Evolutionary conservation across 106 monocot species (phyloP).

Genomic region (Ottelia alismoides): DNA sequence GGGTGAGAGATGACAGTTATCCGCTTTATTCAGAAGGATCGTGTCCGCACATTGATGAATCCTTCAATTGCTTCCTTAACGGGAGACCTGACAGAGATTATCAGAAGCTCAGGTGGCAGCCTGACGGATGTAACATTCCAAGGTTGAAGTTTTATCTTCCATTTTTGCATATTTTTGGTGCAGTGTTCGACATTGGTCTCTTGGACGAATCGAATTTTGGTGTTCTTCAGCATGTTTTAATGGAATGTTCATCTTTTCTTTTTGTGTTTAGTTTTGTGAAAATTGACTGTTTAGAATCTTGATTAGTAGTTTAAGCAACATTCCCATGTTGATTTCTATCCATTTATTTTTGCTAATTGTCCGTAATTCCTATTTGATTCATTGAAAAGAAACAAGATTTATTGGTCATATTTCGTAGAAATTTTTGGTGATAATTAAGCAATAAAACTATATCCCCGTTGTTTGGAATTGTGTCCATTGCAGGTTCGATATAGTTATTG

Average conservation of each 20-base stretch:
- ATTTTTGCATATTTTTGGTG: neutral
- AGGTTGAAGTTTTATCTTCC: constrained; percentile 10
- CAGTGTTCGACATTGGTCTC: neutral
- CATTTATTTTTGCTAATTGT: neutral
- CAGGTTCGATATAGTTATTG: no score
- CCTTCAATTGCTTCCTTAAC: constrained; percentile 33
- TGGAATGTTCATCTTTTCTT: no score
- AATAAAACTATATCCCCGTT: no score
- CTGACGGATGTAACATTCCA: constrained; percentile 22
- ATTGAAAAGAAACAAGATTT: no score
- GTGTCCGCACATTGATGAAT: constrained; percentile 35
- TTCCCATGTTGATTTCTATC: neutral
- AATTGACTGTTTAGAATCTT: neutral
- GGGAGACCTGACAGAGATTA: constrained; percentile 32
- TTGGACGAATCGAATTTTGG: neutral
- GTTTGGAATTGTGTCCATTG: no score
- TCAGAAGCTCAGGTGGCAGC: constrained; percentile 28
- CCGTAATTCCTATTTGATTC: no score
- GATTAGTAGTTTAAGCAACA: neutral
- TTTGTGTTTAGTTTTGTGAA: no score
- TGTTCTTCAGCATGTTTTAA: no score
- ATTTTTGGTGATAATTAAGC: no score
- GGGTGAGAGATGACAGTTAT: constrained; percentile 19
- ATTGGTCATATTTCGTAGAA: no score
- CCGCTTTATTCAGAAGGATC: constrained; percentile 17